Base-by-base conservation (phyloP, 2,329 filamentous ascomycete genomes). In the Fusarium sp. region DNA sequence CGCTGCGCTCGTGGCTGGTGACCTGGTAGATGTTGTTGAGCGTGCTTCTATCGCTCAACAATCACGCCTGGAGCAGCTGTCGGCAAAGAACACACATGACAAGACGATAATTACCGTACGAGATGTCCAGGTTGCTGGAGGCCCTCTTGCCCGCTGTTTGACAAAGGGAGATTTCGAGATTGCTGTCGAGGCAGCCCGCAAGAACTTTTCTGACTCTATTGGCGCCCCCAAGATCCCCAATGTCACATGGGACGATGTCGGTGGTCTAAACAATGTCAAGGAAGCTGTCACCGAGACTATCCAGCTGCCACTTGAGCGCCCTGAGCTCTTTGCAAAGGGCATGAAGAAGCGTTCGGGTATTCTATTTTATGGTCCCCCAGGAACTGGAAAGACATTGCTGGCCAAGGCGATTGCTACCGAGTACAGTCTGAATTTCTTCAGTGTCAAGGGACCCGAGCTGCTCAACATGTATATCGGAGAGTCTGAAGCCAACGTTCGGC, bases 281-380 rank as follows among this genome's bases (percentile, higher is more conserved):
- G 94, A 97, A 72, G 95, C 95, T n/a, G 92, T 98, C 54, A 93
- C 94, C 78, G 96, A 98, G 79, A 98, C 96, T 0, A 98, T 98
- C 55, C 95, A 98, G 78, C 85, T 98, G 36, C 96, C 95, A 0
- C 87, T 98, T 2, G 93, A 97, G 66, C 87, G 95, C 11, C 95
- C 95, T 1, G 96, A 98, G 78, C 87, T 98, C 2, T 98, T 98
- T 75, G 95, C 95, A 33, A 97, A 95, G 83, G 96, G 95, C 50
- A 96, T 98, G 92, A 98, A 98, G 87, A 98, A 98, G 83, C 91
- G 95, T 42, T 97, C 93, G 22, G 94, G 94, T 72, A 97, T 97
- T 70, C 81, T 97, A 24, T 97, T 97, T 81, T 97, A 97, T 75
- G 94, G 94, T 0, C 94, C 94, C 1, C 94, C 94, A 0, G 94